Evolutionary conservation across 768 basidiomycete genomes (phyloP).

Genomic region (Leucosporidium creatinivorum): DNA sequence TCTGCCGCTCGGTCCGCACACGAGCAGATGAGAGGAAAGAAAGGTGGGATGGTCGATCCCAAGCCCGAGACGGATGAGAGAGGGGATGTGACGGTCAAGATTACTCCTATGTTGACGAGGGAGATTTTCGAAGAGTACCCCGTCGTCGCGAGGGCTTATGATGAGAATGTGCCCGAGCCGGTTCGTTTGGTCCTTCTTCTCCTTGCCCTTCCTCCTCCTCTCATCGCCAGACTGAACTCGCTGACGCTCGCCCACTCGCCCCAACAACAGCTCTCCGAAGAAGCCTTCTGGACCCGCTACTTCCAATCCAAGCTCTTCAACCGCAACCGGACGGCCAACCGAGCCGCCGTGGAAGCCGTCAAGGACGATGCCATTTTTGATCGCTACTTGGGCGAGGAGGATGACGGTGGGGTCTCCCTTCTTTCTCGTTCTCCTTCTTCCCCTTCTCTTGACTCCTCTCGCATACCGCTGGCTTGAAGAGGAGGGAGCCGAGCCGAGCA

Average conservation of each 20-base stretch:
- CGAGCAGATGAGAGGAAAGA: conserved; percentile 52
- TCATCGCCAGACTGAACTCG: conserved; percentile 9
- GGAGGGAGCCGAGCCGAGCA: no score
- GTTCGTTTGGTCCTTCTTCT: conserved; percentile 44
- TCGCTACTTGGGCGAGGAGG: conserved; percentile 89
- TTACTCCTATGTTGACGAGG: conserved; percentile 82
- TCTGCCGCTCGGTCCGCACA: conserved; percentile 17
- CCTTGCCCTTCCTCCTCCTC: neutral
- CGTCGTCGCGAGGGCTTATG: conserved; percentile 83
- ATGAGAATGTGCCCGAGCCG: conserved; percentile 81
- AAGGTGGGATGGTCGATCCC: conserved; percentile 78
- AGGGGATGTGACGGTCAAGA: conserved; percentile 79
- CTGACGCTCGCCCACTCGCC: neutral
- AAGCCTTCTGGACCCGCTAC: conserved; percentile 93
- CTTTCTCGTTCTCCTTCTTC: neutral
- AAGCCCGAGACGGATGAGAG: conserved; percentile 74
- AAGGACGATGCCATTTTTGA: conserved; percentile 92
- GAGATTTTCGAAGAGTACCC: conserved; percentile 99
- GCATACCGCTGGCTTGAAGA: neutral
- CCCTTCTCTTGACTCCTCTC: conserved; percentile 3
- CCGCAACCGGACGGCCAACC: conserved; percentile 81
- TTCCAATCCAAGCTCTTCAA: conserved; percentile 95
- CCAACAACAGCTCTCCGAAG: conserved; percentile 64
- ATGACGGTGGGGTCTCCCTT: conserved; percentile 62
- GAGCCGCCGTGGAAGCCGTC: conserved; percentile 66